Conservation (phyloP, 1,284 basidiomycete genomes). For the Ganoderma lingzhi region DNA sequence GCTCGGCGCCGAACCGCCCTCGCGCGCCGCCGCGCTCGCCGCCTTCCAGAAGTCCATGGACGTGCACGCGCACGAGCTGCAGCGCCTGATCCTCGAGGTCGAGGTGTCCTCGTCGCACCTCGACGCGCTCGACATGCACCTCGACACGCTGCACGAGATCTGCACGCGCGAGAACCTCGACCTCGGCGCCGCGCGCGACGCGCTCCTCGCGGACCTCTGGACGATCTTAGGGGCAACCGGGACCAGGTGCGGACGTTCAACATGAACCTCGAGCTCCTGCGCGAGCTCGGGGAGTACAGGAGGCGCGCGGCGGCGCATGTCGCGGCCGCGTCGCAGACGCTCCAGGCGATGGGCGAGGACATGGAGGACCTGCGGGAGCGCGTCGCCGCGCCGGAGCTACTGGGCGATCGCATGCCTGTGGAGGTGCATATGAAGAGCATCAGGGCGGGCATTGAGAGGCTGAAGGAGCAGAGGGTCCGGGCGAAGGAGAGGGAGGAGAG, state of each 20-base stretch:
- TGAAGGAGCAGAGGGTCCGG: slow-evolving; percentile 61
- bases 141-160: slow-evolving; percentile 62
- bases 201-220: slow-evolving; percentile 73
- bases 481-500: slow-evolving; percentile 47
- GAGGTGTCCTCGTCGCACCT: slow-evolving; percentile 61
- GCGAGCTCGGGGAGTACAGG: slow-evolving; percentile 61
- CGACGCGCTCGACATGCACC: slow-evolving; percentile 65
- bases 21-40: slow-evolving; percentile 53
- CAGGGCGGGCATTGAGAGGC: slow-evolving; percentile 63
- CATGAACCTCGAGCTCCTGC: slow-evolving; percentile 59
- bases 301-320: slow-evolving; percentile 69
- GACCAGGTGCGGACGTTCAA: slow-evolving; percentile 54
- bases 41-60: slow-evolving; percentile 71
- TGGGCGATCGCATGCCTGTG: slow-evolving; percentile 64
- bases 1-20: slow-evolving; percentile 47
- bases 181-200: slow-evolving; percentile 52
- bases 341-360: slow-evolving; percentile 70
- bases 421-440: slow-evolving; percentile 80
- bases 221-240: slow-evolving; percentile 69
- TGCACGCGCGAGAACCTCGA: slow-evolving; percentile 62
- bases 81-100: slow-evolving; percentile 68
- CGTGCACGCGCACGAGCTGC: slow-evolving; percentile 59
- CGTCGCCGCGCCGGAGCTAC: slow-evolving; percentile 68
- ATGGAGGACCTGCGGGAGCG: slow-evolving; percentile 77
- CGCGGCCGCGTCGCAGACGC: slow-evolving; percentile 62